Evolutionary conservation across 1,284 basidiomycete species (phyloP).

Genomic region (Lentinus polychrous): DNA sequence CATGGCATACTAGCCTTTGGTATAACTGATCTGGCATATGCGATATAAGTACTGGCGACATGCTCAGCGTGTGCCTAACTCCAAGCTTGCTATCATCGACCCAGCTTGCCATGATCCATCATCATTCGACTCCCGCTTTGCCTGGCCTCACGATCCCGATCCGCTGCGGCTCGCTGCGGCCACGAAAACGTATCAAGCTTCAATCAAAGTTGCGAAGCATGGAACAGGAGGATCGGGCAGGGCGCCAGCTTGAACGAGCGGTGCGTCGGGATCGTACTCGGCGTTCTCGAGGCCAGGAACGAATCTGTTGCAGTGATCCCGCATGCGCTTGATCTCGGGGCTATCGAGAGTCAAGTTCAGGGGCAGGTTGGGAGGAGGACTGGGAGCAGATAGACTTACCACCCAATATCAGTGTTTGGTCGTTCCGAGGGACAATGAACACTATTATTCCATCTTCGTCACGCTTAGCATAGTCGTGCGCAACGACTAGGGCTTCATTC

Average conservation of each 20-base stretch:
- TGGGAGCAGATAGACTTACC: slow-evolving; percentile 6
- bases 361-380: slow-evolving; percentile 13
- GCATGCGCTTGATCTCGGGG: slow-evolving; percentile 29
- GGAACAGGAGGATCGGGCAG: too few relatives aligned
- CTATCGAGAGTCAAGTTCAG: slow-evolving; percentile 28
- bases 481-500: slow-evolving; percentile 24
- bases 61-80: too few relatives aligned
- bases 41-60: too few relatives aligned
- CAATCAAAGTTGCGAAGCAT: too few relatives aligned
- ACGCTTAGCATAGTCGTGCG: slow-evolving; percentile 14
- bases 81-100: too few relatives aligned
- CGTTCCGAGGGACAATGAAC: slow-evolving; percentile 16
- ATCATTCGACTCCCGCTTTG: too few relatives aligned
- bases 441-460: slow-evolving; percentile 16
- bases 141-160: too few relatives aligned
- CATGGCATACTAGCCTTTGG: too few relatives aligned
- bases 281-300: slow-evolving; percentile 27
- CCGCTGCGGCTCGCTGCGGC: too few relatives aligned
- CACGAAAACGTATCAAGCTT: too few relatives aligned
- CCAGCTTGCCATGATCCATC: too few relatives aligned
- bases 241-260: slow-evolving; percentile 29
- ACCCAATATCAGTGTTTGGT: slow-evolving; percentile 13
- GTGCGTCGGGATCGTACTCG: slow-evolving; percentile 23
- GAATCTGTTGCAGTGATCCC: slow-evolving; percentile 27
- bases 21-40: too few relatives aligned